Evolutionary conservation across 2,329 filamentous ascomycete genomes (phyloP).

Genomic region (Monosporascus ibericus): DNA sequence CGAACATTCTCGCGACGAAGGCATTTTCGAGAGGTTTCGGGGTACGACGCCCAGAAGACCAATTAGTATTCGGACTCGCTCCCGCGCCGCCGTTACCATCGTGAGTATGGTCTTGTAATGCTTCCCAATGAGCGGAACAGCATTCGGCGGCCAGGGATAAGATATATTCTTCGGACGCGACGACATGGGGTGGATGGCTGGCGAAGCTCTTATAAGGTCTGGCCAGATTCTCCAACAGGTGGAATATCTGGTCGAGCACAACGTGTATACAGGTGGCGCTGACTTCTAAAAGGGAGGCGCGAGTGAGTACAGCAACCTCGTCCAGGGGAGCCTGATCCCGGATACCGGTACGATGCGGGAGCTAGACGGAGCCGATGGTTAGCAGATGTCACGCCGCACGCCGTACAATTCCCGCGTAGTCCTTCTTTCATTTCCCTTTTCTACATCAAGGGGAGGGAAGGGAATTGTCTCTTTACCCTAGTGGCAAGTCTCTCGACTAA

Average conservation of each 20-base stretch:
- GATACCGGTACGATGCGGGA: constrained; percentile 58
- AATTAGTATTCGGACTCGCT: constrained; percentile 1
- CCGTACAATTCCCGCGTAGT: not conserved
- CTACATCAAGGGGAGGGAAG: not conserved
- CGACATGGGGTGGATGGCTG: constrained; percentile 51
- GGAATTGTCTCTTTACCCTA: constrained; percentile 38
- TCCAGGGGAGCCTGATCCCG: constrained; percentile 53
- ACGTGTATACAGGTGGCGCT: constrained; percentile 46
- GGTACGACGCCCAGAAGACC: constrained; percentile 4
- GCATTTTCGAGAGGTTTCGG: constrained; percentile 41
- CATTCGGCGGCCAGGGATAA: constrained; percentile 59
- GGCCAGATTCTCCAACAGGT: constrained; percentile 52
- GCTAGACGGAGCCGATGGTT: constrained; percentile 30
- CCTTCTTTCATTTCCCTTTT: no score
- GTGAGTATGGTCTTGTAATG: constrained; percentile 21
- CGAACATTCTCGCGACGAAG: constrained; percentile 49
- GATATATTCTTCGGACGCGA: constrained; percentile 61
- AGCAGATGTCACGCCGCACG: not conserved
- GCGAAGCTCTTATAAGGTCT: constrained; percentile 46
- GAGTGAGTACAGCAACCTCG: constrained; percentile 54
- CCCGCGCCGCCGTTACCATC: not conserved
- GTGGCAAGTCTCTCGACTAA: constrained; percentile 58
- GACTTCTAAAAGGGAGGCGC: constrained; percentile 55
- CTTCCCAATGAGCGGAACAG: constrained; percentile 55
- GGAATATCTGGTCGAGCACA: constrained; percentile 52